These are phyloP conservation scores for Eucalyptus marginata DNA, from an alignment of 345 rosid genomes.

Conservation along the genomic window DNA sequence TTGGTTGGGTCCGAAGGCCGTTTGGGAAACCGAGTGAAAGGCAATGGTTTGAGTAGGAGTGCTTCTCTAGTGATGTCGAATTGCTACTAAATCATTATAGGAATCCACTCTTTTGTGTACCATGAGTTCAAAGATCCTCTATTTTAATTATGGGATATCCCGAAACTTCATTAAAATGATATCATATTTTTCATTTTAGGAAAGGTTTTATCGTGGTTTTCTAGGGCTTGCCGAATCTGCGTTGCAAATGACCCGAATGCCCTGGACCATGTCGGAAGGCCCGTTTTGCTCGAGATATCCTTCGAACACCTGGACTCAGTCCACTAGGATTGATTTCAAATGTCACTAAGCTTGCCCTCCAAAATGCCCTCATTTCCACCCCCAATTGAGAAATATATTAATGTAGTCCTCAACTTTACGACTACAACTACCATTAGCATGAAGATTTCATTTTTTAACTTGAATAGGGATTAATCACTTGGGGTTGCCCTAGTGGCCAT, in stretches of 20 bases:
- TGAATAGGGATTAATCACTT: neutral
- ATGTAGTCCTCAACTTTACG: neutral
- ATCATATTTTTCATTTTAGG: neutral
- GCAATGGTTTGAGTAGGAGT: neutral
- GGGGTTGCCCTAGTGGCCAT: neutral
- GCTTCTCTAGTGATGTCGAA: neutral
- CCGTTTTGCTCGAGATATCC: neutral
- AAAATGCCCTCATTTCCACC: neutral
- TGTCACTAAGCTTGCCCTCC: neutral
- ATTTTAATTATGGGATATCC: neutral
- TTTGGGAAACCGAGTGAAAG: neutral
- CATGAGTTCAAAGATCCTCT: neutral
- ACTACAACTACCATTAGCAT: neutral
- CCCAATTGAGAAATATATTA: neutral
- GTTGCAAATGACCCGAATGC: neutral
- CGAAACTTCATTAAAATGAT: neutral
- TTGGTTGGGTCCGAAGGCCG: neutral
- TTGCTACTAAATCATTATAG: too few relatives aligned
- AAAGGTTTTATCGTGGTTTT: neutral
- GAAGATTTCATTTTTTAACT: neutral
- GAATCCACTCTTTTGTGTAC: neutral
- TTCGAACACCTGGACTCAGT: neutral
- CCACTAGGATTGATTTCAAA: neutral
- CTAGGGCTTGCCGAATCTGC: neutral
- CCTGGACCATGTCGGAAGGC: rapidly evolving